A percentile compares a stretch with the other conserved stretches of the same genome.
Evolutionary conservation across 2,329 filamentous ascomycete genomes (phyloP).

Genomic region (Cladobotryum protrusum): DNA sequence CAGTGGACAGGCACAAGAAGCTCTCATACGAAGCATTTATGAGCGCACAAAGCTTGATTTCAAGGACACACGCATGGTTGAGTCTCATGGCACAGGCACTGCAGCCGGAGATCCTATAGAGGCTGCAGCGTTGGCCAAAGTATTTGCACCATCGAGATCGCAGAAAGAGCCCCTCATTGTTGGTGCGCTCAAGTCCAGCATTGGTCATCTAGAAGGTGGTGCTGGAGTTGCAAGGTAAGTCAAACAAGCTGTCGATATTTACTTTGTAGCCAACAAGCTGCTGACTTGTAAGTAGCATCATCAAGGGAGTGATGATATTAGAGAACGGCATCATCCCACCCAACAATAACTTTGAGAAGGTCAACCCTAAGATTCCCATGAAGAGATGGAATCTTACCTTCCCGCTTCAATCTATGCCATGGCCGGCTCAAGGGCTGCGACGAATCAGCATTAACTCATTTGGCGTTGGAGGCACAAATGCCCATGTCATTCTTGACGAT

Average conservation of each 20-base stretch:
- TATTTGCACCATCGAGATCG: slow-evolving; percentile 6
- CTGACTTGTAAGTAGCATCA: slow-evolving; percentile 5
- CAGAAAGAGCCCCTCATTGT: slow-evolving; percentile 4
- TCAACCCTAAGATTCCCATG: slow-evolving; percentile 5
- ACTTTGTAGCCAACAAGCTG: background rate
- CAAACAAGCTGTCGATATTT: too few relatives aligned
- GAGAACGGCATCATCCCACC: slow-evolving; percentile 8
- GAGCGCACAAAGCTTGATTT: slow-evolving; percentile 22
- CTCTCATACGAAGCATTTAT: slow-evolving; percentile 25
- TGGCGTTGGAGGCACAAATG: slow-evolving; percentile 43
- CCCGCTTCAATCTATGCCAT: slow-evolving; percentile 25
- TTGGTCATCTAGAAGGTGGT: slow-evolving; percentile 6
- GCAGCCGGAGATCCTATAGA: slow-evolving; percentile 23
- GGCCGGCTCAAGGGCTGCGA: slow-evolving; percentile 30
- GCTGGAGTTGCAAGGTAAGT: slow-evolving; percentile 7
- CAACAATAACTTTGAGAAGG: background rate
- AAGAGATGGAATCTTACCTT: slow-evolving; percentile 18
- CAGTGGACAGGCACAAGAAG: slow-evolving; percentile 13
- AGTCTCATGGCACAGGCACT: slow-evolving; percentile 36
- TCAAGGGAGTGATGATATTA: slow-evolving; percentile 4
- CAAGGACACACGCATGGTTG: slow-evolving; percentile 22
- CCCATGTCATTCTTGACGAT: slow-evolving; percentile 36
- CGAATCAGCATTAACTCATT: slow-evolving; percentile 42
- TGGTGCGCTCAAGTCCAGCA: slow-evolving; percentile 3
- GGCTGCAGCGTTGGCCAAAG: slow-evolving; percentile 9